These are phyloP conservation scores for Salix viminalis DNA, from an alignment of 345 rosid species.

Conservation along the genomic window DNA sequence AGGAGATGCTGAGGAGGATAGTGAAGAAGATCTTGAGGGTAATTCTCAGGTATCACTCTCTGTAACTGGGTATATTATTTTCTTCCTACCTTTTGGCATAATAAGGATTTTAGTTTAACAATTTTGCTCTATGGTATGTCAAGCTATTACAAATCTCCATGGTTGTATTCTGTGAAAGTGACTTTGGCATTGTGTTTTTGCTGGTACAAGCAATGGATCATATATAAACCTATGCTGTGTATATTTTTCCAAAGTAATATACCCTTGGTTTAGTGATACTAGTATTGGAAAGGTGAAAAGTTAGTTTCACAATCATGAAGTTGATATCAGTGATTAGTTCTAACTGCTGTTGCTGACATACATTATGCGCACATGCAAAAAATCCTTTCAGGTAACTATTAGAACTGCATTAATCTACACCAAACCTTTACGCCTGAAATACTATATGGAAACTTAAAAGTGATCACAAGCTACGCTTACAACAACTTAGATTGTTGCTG, in stretches of 20 bases:
- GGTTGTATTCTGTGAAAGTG: not conserved
- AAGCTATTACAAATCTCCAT: not conserved
- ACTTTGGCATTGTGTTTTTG: not conserved
- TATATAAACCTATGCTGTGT: not conserved
- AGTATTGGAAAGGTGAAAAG: not conserved
- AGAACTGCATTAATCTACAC: not conserved
- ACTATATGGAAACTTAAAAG: not conserved
- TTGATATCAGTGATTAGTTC: not conserved
- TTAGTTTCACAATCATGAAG: not conserved
- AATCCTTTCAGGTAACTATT: not conserved
- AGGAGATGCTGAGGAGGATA: slow-evolving; percentile 50
- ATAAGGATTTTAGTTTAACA: not conserved
- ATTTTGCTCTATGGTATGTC: not conserved
- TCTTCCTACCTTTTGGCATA: not conserved
- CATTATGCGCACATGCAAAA: not conserved
- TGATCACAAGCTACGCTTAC: not conserved
- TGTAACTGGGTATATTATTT: not conserved
- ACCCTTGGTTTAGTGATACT: not conserved
- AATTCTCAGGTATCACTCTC: slow-evolving; percentile 52
- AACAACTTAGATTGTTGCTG: not conserved
- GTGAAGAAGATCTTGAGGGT: slow-evolving; percentile 43
- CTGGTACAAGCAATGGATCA: not conserved
- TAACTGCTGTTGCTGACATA: not conserved
- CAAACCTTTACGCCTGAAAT: not conserved
- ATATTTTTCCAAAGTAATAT: not conserved